Percentiles rank a stretch among this genome's conserved stretches.
Conservation (phyloP, 495 filamentous ascomycete genomes). For the Neurospora sp. region DNA sequence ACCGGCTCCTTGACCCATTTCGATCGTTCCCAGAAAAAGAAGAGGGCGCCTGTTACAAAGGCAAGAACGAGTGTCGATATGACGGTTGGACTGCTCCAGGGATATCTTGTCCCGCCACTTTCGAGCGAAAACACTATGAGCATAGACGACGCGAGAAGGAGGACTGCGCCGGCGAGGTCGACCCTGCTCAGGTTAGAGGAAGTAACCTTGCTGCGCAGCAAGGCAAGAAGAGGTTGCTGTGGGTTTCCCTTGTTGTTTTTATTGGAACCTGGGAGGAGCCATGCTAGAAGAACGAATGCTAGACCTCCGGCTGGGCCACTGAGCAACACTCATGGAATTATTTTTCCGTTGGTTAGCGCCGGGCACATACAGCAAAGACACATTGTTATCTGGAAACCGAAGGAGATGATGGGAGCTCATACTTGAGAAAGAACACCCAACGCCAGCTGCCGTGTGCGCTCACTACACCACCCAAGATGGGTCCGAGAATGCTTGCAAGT, state of each 20-base stretch:
- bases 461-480: slow-evolving; percentile 37
- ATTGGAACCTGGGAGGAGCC: neutral
- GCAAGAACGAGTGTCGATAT: slow-evolving; percentile 13
- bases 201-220: neutral
- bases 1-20: slow-evolving; percentile 17
- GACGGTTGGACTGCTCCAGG: slow-evolving; percentile 13
- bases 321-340: too few relatives aligned
- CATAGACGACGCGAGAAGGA: slow-evolving; percentile 15
- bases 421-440: slow-evolving; percentile 35
- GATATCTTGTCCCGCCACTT: slow-evolving; percentile 13
- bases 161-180: slow-evolving; percentile 15
- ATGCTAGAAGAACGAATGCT: slow-evolving; percentile 14
- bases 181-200: slow-evolving; percentile 6
- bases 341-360: neutral
- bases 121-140: slow-evolving; percentile 25
- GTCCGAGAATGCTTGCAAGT: slow-evolving; percentile 33
- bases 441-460: slow-evolving; percentile 21
- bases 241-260: neutral
- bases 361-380: neutral
- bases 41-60: slow-evolving; percentile 13
- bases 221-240: neutral
- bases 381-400: neutral
- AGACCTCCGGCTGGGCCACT: slow-evolving; percentile 22
- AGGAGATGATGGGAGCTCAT: neutral
- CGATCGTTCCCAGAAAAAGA: slow-evolving; percentile 20